Percentiles rank a stretch among this genome's conserved stretches.
Evolutionary conservation across 345 rosid species (phyloP).

Genomic region (Turnera subulata): DNA sequence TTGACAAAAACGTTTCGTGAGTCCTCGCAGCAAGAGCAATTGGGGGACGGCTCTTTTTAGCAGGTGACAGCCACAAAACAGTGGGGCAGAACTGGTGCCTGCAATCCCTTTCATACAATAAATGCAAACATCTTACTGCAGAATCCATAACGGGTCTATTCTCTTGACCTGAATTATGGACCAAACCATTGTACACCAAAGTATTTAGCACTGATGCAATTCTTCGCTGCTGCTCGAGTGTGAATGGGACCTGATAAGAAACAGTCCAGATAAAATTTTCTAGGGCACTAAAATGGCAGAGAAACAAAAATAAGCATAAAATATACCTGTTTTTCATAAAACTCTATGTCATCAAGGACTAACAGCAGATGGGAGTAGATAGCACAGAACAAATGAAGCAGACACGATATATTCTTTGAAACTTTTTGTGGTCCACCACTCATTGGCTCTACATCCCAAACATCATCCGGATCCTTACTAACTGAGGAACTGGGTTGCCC

Average conservation of each 20-base stretch:
- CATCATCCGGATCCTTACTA: slow-evolving; percentile 42
- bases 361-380: slow-evolving; percentile 83
- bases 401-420: slow-evolving; percentile 63
- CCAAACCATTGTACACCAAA: slow-evolving; percentile 74
- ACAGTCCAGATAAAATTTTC: slow-evolving; percentile 13
- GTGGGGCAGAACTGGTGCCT: slow-evolving; percentile 84
- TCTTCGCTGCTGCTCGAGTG: slow-evolving; percentile 69
- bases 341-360: slow-evolving; percentile 97
- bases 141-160: slow-evolving; percentile 72
- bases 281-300: not conserved
- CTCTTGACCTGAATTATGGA: slow-evolving; percentile 35
- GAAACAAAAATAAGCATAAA: not conserved
- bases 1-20: slow-evolving; percentile 56
- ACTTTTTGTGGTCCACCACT: slow-evolving; percentile 67
- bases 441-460: slow-evolving; percentile 69
- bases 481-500: slow-evolving; percentile 35
- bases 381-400: slow-evolving; percentile 88
- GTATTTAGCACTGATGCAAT: slow-evolving; percentile 87
- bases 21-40: slow-evolving; percentile 88
- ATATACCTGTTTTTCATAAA: slow-evolving; percentile 95
- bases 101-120: slow-evolving; percentile 94
- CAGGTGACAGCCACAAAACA: slow-evolving; percentile 92
- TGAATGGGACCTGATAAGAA: slow-evolving; percentile 68
- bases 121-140: slow-evolving; percentile 84
- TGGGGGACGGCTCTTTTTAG: slow-evolving; percentile 69